Evolutionary conservation across 257 asterid species (phyloP).

Genomic region (Gynochthodes officinalis): DNA sequence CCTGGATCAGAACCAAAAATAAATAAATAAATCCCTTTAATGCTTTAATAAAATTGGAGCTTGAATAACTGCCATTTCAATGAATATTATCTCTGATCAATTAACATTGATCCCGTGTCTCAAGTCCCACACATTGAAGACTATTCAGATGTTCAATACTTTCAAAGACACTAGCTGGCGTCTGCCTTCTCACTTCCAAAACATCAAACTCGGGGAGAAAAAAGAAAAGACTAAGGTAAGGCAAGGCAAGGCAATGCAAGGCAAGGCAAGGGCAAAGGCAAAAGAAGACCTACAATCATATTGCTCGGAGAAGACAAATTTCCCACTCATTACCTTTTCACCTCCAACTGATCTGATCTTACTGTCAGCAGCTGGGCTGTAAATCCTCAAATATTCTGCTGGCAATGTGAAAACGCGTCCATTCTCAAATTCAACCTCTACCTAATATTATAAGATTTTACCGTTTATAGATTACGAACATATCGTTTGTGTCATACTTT

Average conservation of each 20-base stretch:
- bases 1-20: slow-evolving; percentile 37
- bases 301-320: slow-evolving; percentile 7
- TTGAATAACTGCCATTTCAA: not conserved
- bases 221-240: not conserved
- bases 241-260: not conserved
- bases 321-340: slow-evolving; percentile 53
- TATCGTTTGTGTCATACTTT: not conserved
- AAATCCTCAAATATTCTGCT: slow-evolving; percentile 77
- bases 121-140: not conserved
- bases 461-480: not conserved
- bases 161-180: not conserved
- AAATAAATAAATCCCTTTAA: slow-evolving; percentile 4
- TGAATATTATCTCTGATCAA: not conserved
- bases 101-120: not conserved
- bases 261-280: not conserved
- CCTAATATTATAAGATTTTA: slow-evolving; percentile 36
- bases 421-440: slow-evolving; percentile 67
- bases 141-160: not conserved
- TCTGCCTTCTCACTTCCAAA: not conserved
- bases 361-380: slow-evolving; percentile 84
- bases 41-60: not conserved
- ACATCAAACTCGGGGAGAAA: slow-evolving; percentile 7
- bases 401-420: slow-evolving; percentile 46
- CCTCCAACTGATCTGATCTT: slow-evolving; percentile 70
- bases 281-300: not conserved